Evolutionary conservation across 495 filamentous ascomycete species (phyloP).

Genomic region (Hypoxylon fuscum): DNA sequence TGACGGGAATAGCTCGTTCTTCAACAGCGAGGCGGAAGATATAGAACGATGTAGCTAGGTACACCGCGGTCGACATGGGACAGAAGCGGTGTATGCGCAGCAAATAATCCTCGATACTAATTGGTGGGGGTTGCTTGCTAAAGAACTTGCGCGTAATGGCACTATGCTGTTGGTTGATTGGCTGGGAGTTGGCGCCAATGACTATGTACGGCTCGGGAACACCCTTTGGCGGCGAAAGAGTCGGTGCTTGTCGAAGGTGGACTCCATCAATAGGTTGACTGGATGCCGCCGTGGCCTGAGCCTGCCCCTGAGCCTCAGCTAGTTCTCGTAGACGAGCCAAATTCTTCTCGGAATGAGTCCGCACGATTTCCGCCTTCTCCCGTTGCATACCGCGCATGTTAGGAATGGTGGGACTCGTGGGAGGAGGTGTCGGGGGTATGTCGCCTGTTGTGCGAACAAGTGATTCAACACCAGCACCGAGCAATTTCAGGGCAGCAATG

Average conservation of each 20-base stretch:
- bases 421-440: conserved; percentile 76
- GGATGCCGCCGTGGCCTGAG: conserved; percentile 14
- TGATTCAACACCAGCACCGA: conserved; percentile 75
- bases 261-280: conserved; percentile 55
- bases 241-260: conserved; percentile 47
- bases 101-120: conserved; percentile 85
- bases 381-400: conserved; percentile 66
- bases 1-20: conserved; percentile 78
- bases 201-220: conserved; percentile 60
- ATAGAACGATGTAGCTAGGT: conserved; percentile 91
- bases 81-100: conserved; percentile 87
- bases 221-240: conserved; percentile 24
- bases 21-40: conserved; percentile 80
- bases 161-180: conserved; percentile 72
- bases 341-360: conserved; percentile 61
- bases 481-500: conserved; percentile 78
- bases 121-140: conserved; percentile 82
- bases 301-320: conserved; percentile 33
- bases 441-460: conserved; percentile 77
- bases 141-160: conserved; percentile 91
- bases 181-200: conserved; percentile 69
- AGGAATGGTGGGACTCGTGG: conserved; percentile 66
- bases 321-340: conserved; percentile 49
- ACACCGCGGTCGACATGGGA: conserved; percentile 95
- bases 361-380: conserved; percentile 66